Conservation (phyloP, 148 eudicot genomes). For the Pharnaceum exiguum region DNA sequence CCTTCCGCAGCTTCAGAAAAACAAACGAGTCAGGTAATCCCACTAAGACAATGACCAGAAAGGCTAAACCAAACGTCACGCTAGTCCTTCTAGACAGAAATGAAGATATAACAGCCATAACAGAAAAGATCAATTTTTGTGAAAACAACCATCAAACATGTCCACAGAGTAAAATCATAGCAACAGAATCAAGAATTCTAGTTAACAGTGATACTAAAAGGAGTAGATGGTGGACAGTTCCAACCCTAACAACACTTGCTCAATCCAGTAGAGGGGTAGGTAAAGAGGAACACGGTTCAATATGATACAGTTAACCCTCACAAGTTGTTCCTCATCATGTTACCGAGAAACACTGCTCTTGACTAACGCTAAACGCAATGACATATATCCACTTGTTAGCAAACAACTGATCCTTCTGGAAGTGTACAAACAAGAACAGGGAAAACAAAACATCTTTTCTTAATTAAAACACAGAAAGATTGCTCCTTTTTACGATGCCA, state of each 20-base stretch:
- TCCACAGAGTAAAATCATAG: neutral
- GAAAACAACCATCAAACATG: neutral
- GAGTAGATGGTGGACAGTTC: neutral
- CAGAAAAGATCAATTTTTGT: neutral
- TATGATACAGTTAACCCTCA: too few species aligned
- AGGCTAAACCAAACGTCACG: neutral
- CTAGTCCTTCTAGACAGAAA: neutral
- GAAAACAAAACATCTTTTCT: too few species aligned
- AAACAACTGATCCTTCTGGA: too few species aligned
- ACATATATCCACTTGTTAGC: too few species aligned
- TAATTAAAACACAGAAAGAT: too few species aligned
- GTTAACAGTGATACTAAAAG: neutral
- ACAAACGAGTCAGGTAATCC: slow-evolving; percentile 2
- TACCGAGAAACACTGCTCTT: too few species aligned
- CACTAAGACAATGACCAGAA: neutral
- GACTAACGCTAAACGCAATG: too few species aligned
- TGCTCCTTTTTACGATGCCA: neutral
- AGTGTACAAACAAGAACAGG: too few species aligned
- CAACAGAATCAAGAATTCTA: neutral
- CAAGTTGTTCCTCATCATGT: too few species aligned
- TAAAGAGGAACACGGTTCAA: too few species aligned
- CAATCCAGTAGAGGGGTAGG: too few species aligned
- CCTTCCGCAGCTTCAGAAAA: slow-evolving; percentile 59
- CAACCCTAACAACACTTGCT: too few species aligned
- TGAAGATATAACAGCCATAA: neutral